Percentiles rank a stretch among this genome's conserved stretches.
phyloP scores from a whole-genome alignment of 805 yeast species.

The Suhomyces faveliae region DNA sequence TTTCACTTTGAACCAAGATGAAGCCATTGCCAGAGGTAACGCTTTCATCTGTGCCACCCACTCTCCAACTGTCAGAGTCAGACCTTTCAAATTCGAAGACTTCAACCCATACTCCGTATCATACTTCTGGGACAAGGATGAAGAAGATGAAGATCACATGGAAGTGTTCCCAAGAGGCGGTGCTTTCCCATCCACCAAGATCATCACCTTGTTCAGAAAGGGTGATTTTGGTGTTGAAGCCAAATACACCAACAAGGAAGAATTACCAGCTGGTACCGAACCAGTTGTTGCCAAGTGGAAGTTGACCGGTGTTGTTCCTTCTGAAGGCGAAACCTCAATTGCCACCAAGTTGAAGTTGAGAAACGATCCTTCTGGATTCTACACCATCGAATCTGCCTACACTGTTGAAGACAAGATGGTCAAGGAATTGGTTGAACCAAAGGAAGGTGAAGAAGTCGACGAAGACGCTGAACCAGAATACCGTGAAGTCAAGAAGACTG shows the following conservation, averaged over 20 bases:
- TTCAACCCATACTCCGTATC: slow-evolving; percentile 88
- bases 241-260: slow-evolving; percentile 71
- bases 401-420: slow-evolving; percentile 88
- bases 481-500: slow-evolving; percentile 87
- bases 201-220: slow-evolving; percentile 89
- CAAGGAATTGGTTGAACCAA: slow-evolving; percentile 77
- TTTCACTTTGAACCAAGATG: slow-evolving; percentile 97
- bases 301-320: slow-evolving; percentile 78
- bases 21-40: slow-evolving; percentile 98
- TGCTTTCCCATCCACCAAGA: slow-evolving; percentile 89
- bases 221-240: slow-evolving; percentile 87
- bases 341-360: slow-evolving; percentile 92
- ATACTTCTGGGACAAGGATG: slow-evolving; percentile 91
- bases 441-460: slow-evolving; percentile 50
- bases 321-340: slow-evolving; percentile 72
- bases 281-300: slow-evolving; percentile 79
- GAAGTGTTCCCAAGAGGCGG: slow-evolving; percentile 98
- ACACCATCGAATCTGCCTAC: slow-evolving; percentile 90
- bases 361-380: slow-evolving; percentile 95
- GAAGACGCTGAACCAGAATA: slow-evolving; percentile 80
- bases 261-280: slow-evolving; percentile 68
- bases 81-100: slow-evolving; percentile 98
- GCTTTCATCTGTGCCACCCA: slow-evolving; percentile 98
- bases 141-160: slow-evolving; percentile 85
- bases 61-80: slow-evolving; percentile 97